A percentile compares a stretch with the other conserved stretches of the same genome.
Conservation (phyloP, 2,329 filamentous ascomycete genomes). For the Huntiella abstrusa region DNA sequence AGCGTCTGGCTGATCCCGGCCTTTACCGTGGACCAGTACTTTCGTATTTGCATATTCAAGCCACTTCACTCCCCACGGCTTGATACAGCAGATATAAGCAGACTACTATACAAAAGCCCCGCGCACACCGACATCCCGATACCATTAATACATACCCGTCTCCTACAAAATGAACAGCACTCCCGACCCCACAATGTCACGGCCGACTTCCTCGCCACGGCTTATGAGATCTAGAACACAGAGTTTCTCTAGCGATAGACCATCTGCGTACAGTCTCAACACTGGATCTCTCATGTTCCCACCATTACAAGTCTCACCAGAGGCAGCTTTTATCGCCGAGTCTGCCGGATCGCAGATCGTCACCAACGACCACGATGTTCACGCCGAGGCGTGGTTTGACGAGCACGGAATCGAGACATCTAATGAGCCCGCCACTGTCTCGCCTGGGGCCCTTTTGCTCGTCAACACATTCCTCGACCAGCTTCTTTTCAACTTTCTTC, state of each 20-base stretch:
- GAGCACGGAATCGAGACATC: slow-evolving; percentile 46
- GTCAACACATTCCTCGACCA: slow-evolving; percentile 91
- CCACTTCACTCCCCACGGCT: too few relatives aligned
- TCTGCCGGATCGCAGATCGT: slow-evolving; percentile 83
- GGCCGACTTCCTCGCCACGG: slow-evolving; percentile 20
- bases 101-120: background rate
- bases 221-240: slow-evolving; percentile 31
- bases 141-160: background rate
- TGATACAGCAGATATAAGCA: too few relatives aligned
- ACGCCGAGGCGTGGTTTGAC: slow-evolving; percentile 50
- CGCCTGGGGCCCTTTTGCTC: slow-evolving; percentile 51
- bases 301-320: slow-evolving; percentile 49
- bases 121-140: background rate
- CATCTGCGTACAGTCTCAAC: slow-evolving; percentile 39
- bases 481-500: slow-evolving; percentile 78
- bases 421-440: slow-evolving; percentile 52
- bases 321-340: slow-evolving; percentile 71
- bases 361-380: slow-evolving; percentile 67
- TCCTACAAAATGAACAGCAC: slow-evolving; percentile 7
- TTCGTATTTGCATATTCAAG: too few relatives aligned
- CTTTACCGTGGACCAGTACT: too few relatives aligned
- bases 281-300: slow-evolving; percentile 43
- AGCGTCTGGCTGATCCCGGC: too few relatives aligned
- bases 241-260: slow-evolving; percentile 54
- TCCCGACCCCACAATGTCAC: slow-evolving; percentile 14